A percentile compares a stretch with the other conserved stretches of the same genome.
These are phyloP conservation scores for Fusarium albosuccineum DNA, from an alignment of 2,329 filamentous ascomycete species.

Conservation along the genomic window DNA sequence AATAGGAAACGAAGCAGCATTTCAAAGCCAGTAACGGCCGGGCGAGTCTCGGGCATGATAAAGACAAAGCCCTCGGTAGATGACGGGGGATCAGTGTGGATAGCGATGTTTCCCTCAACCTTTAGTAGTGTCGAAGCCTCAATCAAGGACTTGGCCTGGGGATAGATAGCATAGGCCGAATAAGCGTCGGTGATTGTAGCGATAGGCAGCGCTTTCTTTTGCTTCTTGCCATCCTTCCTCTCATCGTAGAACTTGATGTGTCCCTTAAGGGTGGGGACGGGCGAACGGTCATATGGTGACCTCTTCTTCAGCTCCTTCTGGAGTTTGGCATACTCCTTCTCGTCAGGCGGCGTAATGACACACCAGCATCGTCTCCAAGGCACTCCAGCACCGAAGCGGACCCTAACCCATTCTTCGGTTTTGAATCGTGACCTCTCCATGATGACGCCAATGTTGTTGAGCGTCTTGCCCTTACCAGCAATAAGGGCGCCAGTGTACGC, in stretches of 20 bases:
- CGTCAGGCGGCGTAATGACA: conserved; percentile 90
- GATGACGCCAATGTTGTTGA: conserved; percentile 92
- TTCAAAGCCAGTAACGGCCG: conserved; percentile 94
- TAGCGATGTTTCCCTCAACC: conserved; percentile 89
- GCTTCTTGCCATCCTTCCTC: conserved; percentile 80
- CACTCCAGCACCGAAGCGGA: conserved; percentile 94
- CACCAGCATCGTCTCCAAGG: conserved; percentile 98
- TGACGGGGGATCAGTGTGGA: conserved; percentile 83
- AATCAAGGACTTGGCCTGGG: conserved; percentile 92
- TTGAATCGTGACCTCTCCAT: conserved; percentile 84
- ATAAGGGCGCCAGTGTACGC: conserved; percentile 97
- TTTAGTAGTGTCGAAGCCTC: conserved; percentile 96
- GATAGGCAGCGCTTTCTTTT: conserved; percentile 90
- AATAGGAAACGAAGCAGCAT: conserved; percentile 95
- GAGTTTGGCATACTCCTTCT: conserved; percentile 88
- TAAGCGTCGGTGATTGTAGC: conserved; percentile 92
- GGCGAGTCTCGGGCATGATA: conserved; percentile 93
- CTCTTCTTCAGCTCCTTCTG: conserved; percentile 87
- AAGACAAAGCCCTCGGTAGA: conserved; percentile 95
- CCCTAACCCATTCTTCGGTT: conserved; percentile 93
- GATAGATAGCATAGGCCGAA: conserved; percentile 95
- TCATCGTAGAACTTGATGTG: conserved; percentile 96
- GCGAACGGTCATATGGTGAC: conserved; percentile 83
- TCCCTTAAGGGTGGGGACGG: conserved; percentile 78
- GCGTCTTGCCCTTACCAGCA: conserved; percentile 87